Evolutionary conservation across 371 early-diverging fungal genomes (phyloP).

Genomic region (Mucor sp.): DNA sequence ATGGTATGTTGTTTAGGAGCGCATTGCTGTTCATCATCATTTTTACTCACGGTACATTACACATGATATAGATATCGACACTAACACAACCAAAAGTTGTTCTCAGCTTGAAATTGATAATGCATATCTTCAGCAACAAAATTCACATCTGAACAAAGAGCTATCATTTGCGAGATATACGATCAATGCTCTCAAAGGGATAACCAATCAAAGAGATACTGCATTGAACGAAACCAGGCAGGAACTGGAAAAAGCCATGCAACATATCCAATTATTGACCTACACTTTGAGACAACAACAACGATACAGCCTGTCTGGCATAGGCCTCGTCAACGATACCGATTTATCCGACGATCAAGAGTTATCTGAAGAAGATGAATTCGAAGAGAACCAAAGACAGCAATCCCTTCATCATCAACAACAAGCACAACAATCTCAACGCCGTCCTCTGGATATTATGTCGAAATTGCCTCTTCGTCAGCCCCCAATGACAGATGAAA

Average conservation of each 20-base stretch:
- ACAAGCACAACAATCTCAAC: slow-evolving; percentile 2
- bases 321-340: slow-evolving; percentile 23
- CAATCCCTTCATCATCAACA: background rate
- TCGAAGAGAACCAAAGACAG: slow-evolving; percentile 8
- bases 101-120: slow-evolving; percentile 44
- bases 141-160: slow-evolving; percentile 40
- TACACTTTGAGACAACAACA: slow-evolving; percentile 17
- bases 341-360: slow-evolving; percentile 32
- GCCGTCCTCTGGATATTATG: slow-evolving; percentile 25
- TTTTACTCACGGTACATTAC: slow-evolving; percentile 2
- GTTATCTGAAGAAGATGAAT: slow-evolving; percentile 28
- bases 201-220: slow-evolving; percentile 41
- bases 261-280: slow-evolving; percentile 29
- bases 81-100: slow-evolving; percentile 10
- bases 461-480: slow-evolving; percentile 28
- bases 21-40: background rate
- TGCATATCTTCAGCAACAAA: slow-evolving; percentile 45
- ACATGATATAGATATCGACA: background rate
- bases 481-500: slow-evolving; percentile 4
- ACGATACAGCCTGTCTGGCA: slow-evolving; percentile 14
- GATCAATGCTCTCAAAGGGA: slow-evolving; percentile 43
- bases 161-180: slow-evolving; percentile 47
- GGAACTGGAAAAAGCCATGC: slow-evolving; percentile 54
- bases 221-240: slow-evolving; percentile 44
- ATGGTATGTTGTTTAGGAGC: background rate